These are phyloP conservation scores for Candida tammaniensis DNA, from an alignment of 805 yeast species.

Conservation along the genomic window DNA sequence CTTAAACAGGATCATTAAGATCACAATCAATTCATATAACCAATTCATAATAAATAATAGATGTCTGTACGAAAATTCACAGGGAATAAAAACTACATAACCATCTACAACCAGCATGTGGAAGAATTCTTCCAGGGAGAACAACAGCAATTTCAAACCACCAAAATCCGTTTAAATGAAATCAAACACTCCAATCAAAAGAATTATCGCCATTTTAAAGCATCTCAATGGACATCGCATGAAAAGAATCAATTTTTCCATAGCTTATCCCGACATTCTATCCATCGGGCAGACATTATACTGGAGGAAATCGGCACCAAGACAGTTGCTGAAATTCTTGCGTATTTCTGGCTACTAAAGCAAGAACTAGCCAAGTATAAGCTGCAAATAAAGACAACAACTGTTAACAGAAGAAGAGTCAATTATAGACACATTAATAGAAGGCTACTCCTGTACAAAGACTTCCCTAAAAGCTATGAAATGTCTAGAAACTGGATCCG, in stretches of 20 bases:
- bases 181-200: slow-evolving; percentile 1
- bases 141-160: background rate
- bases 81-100: slow-evolving; percentile 28
- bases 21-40: no score
- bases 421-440: slow-evolving; percentile 6
- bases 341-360: slow-evolving; percentile 42
- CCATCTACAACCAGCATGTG: slow-evolving; percentile 27
- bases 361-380: slow-evolving; percentile 17
- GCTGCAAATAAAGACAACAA: slow-evolving; percentile 1
- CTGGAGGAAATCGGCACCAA: slow-evolving; percentile 38
- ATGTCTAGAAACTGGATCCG: slow-evolving; percentile 41
- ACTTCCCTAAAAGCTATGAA: slow-evolving; percentile 53
- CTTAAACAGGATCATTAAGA: no score
- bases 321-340: slow-evolving; percentile 40
- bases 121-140: slow-evolving; percentile 9
- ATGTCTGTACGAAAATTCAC: slow-evolving; percentile 11
- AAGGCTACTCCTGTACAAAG: slow-evolving; percentile 33
- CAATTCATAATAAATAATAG: no score
- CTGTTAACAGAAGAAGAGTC: background rate
- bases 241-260: slow-evolving; percentile 56
- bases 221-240: slow-evolving; percentile 41
- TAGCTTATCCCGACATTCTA: slow-evolving; percentile 48
- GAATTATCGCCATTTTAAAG: slow-evolving; percentile 15
- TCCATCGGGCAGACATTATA: slow-evolving; percentile 44
- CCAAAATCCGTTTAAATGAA: background rate